Evolutionary conservation across 2,329 filamentous ascomycete species (phyloP).

Genomic region (Atkinsonella hypoxylon): DNA sequence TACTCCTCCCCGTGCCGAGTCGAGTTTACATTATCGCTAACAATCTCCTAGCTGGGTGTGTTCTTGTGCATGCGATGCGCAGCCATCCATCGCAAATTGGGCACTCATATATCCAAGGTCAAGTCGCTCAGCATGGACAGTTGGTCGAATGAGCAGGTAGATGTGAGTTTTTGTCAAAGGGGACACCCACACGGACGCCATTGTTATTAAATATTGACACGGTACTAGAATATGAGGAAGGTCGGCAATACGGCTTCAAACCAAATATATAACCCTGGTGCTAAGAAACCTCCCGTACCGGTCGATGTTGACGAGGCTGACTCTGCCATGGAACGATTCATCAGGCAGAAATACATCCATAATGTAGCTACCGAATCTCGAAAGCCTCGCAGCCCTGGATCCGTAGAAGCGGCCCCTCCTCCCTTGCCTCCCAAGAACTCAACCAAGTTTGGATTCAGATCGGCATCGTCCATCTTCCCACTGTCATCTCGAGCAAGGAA

Average conservation of each 20-base stretch:
- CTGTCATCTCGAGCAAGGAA: conserved; percentile 50
- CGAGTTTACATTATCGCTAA: conserved; percentile 2
- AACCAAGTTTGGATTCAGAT: conserved; percentile 47
- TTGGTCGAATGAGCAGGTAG: conserved; percentile 91
- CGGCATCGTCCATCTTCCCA: conserved; percentile 56
- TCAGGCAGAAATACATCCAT: conserved; percentile 84
- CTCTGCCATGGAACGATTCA: conserved; percentile 88
- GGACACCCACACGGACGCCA: background rate
- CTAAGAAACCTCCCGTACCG: conserved; percentile 70
- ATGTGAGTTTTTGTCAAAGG: conserved; percentile 42
- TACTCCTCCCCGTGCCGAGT: background rate
- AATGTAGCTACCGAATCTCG: conserved; percentile 24
- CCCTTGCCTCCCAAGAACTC: conserved; percentile 52
- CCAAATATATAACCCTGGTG: conserved; percentile 77
- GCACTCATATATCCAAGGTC: conserved; percentile 96
- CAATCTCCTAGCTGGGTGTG: conserved; percentile 60
- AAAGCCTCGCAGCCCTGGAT: conserved; percentile 34
- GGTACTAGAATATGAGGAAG: conserved; percentile 74
- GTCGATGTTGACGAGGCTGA: conserved; percentile 88
- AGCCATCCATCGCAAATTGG: conserved; percentile 86
- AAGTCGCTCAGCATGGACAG: conserved; percentile 98
- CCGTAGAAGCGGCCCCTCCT: conserved; percentile 46
- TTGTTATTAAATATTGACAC: background rate
- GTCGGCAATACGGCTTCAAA: conserved; percentile 82
- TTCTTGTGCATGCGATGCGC: conserved; percentile 98